A percentile compares a stretch with the other conserved stretches of the same genome.
Conservation (phyloP, 1,284 basidiomycete species). For the Ganoderma leucocontextum region DNA sequence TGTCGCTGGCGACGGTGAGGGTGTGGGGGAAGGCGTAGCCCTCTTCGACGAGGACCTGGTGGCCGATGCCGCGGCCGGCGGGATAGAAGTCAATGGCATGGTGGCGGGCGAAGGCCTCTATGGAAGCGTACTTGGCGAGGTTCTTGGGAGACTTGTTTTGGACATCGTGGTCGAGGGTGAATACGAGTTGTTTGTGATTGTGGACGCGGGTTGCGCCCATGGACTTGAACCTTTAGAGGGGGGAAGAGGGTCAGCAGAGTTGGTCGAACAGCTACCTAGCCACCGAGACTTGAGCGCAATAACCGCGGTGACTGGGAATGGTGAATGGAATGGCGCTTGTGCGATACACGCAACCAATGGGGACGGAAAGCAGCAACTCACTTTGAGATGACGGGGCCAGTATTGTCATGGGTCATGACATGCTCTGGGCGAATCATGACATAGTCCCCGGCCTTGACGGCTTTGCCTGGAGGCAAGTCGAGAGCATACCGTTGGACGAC, state of each 20-base stretch:
- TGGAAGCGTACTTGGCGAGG: conserved; percentile 91
- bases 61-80: conserved; percentile 97
- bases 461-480: conserved; percentile 78
- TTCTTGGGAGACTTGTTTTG: conserved; percentile 98
- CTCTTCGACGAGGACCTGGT: conserved; percentile 95
- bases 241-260: background rate
- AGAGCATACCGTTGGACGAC: conserved; percentile 98
- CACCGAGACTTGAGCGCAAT: no score
- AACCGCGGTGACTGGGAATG: background rate
- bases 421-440: conserved; percentile 98
- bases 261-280: no score
- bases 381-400: conserved; percentile 97
- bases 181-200: conserved; percentile 89
- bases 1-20: conserved; percentile 95
- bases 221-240: conserved; percentile 82
- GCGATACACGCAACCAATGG: background rate
- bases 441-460: conserved; percentile 96
- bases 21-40: conserved; percentile 96
- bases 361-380: conserved; percentile 49
- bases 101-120: conserved; percentile 90
- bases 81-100: conserved; percentile 97
- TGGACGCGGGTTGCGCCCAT: conserved; percentile 91
- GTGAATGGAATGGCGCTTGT: background rate
- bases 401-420: conserved; percentile 99
- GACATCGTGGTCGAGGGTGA: conserved; percentile 98